Base-by-base conservation (phyloP, 2,329 filamentous ascomycete species). In the Penicillium crustosum region DNA sequence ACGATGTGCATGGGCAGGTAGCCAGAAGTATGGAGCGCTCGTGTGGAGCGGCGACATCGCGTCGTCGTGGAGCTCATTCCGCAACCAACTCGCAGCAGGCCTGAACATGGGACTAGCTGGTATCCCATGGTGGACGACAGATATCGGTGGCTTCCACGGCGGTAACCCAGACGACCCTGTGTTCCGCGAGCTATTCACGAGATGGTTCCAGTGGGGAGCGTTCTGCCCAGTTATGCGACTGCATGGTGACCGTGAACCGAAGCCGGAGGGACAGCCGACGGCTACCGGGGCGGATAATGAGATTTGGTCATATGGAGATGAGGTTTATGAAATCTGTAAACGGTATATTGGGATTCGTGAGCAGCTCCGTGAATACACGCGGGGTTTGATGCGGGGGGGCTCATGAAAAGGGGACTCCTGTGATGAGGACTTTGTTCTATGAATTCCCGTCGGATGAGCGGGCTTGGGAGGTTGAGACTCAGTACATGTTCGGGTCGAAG, bases 31-130 rank as follows among this genome's bases (percentile, higher is more conserved):
- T 64, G 86, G 86, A 2, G 83, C 86, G 0, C 76, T 89, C 0
- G 83, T 89, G 1, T 89, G 87, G 87, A 83, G 80, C 50, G 86
- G 86, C 15, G 87, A 89, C 65, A 86, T 89, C 57, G 86, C 86
- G 0, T 85, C 81, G 0, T 86, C 83, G 0, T 89, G 86, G 86
- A 71, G 70, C 2, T 84, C 79, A 27, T 77, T 88, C 48, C 79
- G 83, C 4, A 80, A 83, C 57, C 85, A 89, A 68, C 74, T 89
- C 2, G 78, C 83, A 0, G 86, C 86, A 0, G 86, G 86, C 0
- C 73, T 89, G 21, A 86, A 87, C 66, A 87, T 88, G 82, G 86
- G 85, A 0, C 73, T 89, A 5, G 78, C 84, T 0, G 86, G 86
- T 0, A 78, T 89, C 10, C 81, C 85, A 0, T 88, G 86, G 86